phyloP scores from a whole-genome alignment of 495 filamentous ascomycete genomes.

The Apiosordaria backusii region DNA sequence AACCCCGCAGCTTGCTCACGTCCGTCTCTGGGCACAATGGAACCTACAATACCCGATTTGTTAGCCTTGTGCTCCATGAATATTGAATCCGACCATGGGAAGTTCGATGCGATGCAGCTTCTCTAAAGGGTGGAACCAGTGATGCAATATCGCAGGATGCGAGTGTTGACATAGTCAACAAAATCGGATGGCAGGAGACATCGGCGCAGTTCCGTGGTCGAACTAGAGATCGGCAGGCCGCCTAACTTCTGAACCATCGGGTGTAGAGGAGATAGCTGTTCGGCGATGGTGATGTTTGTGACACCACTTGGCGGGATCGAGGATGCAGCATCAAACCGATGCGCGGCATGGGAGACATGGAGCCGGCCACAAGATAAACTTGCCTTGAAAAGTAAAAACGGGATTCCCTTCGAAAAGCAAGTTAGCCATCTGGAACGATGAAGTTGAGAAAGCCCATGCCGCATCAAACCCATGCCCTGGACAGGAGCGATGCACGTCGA shows the following conservation, averaged over 20 bases:
- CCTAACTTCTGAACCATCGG: background rate
- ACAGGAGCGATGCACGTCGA: background rate
- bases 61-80: background rate
- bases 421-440: background rate
- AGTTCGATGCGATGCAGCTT: background rate
- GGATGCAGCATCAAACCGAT: background rate
- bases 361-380: background rate
- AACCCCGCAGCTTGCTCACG: background rate
- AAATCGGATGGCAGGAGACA: background rate
- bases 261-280: background rate
- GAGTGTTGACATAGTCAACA: background rate
- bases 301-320: constrained; percentile 8
- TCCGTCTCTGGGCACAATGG: background rate
- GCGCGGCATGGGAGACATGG: background rate
- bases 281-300: constrained; percentile 8
- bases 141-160: background rate
- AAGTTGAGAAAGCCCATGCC: background rate
- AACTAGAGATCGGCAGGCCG: no score
- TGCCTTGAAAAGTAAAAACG: background rate
- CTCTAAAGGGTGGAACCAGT: background rate
- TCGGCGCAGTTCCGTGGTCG: no score
- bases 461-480: background rate
- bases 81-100: background rate
- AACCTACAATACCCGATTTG: background rate
- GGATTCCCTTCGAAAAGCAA: background rate